Base-by-base conservation (phyloP, 805 yeast genomes). In the Metschnikowia hibisci region DNA sequence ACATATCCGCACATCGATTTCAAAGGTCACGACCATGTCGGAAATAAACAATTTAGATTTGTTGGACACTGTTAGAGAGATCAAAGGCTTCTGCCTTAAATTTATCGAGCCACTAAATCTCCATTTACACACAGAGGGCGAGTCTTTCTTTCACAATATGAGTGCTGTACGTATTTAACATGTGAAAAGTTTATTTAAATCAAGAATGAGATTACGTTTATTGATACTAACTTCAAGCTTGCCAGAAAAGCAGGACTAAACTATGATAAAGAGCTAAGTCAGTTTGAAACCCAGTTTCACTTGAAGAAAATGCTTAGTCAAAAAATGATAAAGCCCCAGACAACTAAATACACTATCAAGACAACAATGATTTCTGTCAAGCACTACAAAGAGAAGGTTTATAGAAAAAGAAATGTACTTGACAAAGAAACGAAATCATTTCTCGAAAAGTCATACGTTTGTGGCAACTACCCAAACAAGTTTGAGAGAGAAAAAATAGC, bases 401-500 rank as follows among this genome's bases (percentile, higher is more conserved):
- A 32, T 15, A 14, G 28, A 15, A 32, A 28, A 16, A 32, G 38
- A 18, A 16, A 32, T 20, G 36, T 32, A 8, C 15, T 39, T 6
- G 33, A 23, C 18, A 39, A 25, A 20, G 33, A 28, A 4, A 34
- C 43, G 8, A 39, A 33, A 28, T 12, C 14, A 15, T 32, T 14
- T 28, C 36, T 39, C 13, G 43, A 39, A 22, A 27, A 20, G 7
- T 39, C 37, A n/a, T 42, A 31, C 14, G 31, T 29, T 13, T 14
- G 18, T 16, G 40, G 41, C 5, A 28, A 27, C n/a, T 42, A 54
- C 10, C 67, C 68, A 0, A 61, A 58, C 32, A 53, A 58, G 15
- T 43, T 42, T 22, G 67, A 63, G 20, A 47, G 66, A 18, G 51
- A 53, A 18, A 27, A 54, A 4, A 56, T 64, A 15, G 66, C 67